These are phyloP conservation scores for Aspergillus homomorphus DNA, from an alignment of 495 filamentous ascomycete genomes.

Conservation along the genomic window DNA sequence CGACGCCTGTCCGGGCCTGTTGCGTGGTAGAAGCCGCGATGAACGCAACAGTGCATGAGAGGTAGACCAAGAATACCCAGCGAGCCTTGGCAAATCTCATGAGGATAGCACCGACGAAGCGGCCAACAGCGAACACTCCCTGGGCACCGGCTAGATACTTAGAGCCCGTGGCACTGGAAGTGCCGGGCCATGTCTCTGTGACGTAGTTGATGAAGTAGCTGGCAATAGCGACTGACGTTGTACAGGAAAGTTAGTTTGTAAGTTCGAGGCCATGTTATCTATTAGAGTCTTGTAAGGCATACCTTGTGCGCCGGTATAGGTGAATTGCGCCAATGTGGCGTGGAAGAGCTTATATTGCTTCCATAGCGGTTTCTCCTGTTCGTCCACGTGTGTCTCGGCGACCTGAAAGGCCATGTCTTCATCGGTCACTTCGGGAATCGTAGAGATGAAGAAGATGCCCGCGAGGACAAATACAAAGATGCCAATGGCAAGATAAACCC, in stretches of 20 bases:
- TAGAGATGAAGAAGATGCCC: slow-evolving; percentile 39
- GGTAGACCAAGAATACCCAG: slow-evolving; percentile 47
- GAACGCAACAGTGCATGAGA: slow-evolving; percentile 39
- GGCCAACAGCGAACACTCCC: slow-evolving; percentile 54
- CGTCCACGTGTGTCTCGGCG: slow-evolving; percentile 40
- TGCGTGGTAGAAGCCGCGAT: slow-evolving; percentile 35
- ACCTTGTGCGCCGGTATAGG: slow-evolving; percentile 68
- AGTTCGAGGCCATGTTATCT: neutral
- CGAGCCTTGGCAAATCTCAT: slow-evolving; percentile 54
- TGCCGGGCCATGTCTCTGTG: slow-evolving; percentile 38
- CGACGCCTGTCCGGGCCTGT: slow-evolving; percentile 44
- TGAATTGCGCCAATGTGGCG: slow-evolving; percentile 67
- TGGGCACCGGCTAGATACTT: slow-evolving; percentile 55
- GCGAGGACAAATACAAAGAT: slow-evolving; percentile 66
- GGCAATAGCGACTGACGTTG: slow-evolving; percentile 55
- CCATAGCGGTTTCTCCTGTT: slow-evolving; percentile 41
- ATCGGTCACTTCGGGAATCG: slow-evolving; percentile 55
- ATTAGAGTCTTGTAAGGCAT: neutral
- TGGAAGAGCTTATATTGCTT: slow-evolving; percentile 56
- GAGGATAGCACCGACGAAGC: slow-evolving; percentile 47
- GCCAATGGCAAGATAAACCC: slow-evolving; percentile 71
- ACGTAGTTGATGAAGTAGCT: slow-evolving; percentile 64
- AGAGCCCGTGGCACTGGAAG: slow-evolving; percentile 41
- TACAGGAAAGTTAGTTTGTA: neutral
- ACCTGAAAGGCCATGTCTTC: slow-evolving; percentile 56